Conservation (phyloP, 768 basidiomycete genomes). For the Cystobasidium tubakii region DNA sequence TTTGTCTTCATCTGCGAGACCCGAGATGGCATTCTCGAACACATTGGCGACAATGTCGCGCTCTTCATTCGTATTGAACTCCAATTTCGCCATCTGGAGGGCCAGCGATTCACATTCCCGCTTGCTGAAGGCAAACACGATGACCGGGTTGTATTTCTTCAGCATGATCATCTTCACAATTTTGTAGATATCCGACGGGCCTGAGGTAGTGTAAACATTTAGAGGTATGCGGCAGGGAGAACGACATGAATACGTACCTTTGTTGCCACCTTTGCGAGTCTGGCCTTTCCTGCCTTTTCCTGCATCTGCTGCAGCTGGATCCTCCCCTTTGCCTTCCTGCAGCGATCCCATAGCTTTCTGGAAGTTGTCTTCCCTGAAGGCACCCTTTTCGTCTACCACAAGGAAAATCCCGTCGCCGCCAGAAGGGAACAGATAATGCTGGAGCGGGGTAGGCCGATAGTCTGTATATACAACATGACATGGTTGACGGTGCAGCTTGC, state of each 20-base stretch:
- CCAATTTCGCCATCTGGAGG: constrained; percentile 83
- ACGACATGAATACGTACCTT: constrained; percentile 57
- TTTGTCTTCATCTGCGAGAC: constrained; percentile 76
- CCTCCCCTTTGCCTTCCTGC: constrained; percentile 45
- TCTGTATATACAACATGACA: constrained; percentile 99
- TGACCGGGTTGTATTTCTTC: constrained; percentile 96
- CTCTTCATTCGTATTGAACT: constrained; percentile 86
- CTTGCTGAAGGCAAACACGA: constrained; percentile 97
- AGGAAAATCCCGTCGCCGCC: constrained; percentile 95
- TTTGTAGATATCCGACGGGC: constrained; percentile 88
- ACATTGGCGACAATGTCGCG: constrained; percentile 77
- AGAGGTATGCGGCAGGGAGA: background rate
- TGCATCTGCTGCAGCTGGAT: constrained; percentile 70
- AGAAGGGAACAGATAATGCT: constrained; percentile 95
- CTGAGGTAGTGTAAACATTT: constrained; percentile 53
- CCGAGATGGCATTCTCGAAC: constrained; percentile 89
- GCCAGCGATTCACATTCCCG: constrained; percentile 94
- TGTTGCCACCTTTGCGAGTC: constrained; percentile 85
- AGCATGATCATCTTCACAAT: constrained; percentile 97
- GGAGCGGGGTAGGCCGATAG: constrained; percentile 93
- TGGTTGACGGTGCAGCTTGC: constrained; percentile 91
- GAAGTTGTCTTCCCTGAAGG: constrained; percentile 95
- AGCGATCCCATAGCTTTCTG: constrained; percentile 94
- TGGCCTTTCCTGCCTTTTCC: constrained; percentile 90
- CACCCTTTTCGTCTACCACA: constrained; percentile 97